Conservation (phyloP, 129 eudicot genomes). For the Arctium minus region DNA sequence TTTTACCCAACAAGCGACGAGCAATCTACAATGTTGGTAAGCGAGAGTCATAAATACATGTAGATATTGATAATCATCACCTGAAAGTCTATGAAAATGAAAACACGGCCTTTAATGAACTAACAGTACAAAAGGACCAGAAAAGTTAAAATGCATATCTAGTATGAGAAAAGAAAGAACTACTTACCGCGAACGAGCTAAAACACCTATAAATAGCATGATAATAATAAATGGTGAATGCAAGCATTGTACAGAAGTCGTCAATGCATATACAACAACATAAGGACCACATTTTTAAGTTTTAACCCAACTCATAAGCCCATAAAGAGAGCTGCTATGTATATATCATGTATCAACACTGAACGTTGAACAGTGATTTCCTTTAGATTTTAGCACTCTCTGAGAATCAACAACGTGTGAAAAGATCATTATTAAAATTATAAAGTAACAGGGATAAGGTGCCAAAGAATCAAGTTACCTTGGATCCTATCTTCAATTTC, state of each 20-base stretch:
- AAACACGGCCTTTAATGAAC: neutral
- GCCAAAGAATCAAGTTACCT: conserved; percentile 42
- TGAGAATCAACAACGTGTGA: neutral
- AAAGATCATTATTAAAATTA: neutral
- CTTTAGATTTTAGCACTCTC: neutral
- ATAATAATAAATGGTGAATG: neutral
- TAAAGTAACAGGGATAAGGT: neutral
- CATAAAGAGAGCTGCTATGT: neutral
- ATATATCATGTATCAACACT: neutral
- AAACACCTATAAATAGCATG: neutral
- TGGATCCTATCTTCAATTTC: conserved; percentile 90
- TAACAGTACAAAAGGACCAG: neutral
- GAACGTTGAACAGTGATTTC: neutral
- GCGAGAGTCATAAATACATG: neutral
- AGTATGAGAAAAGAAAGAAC: neutral
- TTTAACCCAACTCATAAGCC: neutral
- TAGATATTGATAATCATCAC: neutral
- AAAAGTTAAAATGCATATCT: neutral
- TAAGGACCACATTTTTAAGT: neutral
- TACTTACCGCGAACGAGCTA: neutral
- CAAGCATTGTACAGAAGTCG: neutral
- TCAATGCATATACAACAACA: neutral
- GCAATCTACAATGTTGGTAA: conserved; percentile 62
- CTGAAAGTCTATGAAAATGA: neutral
- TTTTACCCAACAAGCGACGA: conserved; percentile 90